A percentile compares a stretch with the other conserved stretches of the same genome.
phyloP scores from a whole-genome alignment of 345 rosid genomes.

The Cardamine occulta region DNA sequence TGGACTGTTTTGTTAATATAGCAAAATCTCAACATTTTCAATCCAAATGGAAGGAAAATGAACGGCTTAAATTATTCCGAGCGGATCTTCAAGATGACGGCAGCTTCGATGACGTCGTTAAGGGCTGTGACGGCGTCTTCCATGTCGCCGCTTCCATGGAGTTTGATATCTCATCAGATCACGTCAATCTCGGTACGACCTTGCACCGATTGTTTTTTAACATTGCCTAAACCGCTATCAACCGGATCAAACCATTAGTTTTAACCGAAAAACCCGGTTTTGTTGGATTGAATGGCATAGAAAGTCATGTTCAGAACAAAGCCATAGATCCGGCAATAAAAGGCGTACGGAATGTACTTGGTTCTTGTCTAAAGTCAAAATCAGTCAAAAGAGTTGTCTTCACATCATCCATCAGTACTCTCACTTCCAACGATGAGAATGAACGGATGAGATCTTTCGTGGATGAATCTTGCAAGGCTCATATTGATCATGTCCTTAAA shows the following conservation, averaged over 20 bases:
- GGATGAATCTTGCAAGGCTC: constrained; percentile 75
- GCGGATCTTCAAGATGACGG: constrained; percentile 76
- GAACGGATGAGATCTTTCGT: constrained; percentile 63
- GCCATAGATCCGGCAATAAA: constrained; percentile 65
- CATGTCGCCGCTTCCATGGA: constrained; percentile 92
- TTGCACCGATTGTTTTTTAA: not conserved
- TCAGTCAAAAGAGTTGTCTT: constrained; percentile 75
- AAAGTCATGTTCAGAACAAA: constrained; percentile 55
- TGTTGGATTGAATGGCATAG: constrained; percentile 40
- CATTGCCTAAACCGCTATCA: not conserved
- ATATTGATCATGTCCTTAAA: constrained; percentile 53
- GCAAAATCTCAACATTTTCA: constrained; percentile 52
- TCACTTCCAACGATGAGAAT: constrained; percentile 63
- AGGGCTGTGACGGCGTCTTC: constrained; percentile 76
- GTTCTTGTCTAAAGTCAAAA: constrained; percentile 65
- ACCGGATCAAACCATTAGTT: not conserved
- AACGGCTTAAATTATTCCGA: constrained; percentile 64
- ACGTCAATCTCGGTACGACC: constrained; percentile 48
- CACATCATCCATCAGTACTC: constrained; percentile 86
- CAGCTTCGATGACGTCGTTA: constrained; percentile 78
- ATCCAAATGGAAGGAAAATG: constrained; percentile 51
- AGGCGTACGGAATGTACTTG: constrained; percentile 75
- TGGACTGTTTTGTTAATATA: constrained; percentile 37
- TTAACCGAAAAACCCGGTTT: constrained; percentile 21
- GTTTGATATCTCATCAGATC: constrained; percentile 45